phyloP scores from a whole-genome alignment of 2,329 filamentous ascomycete species.

The Tetracladium maxilliforme region DNA sequence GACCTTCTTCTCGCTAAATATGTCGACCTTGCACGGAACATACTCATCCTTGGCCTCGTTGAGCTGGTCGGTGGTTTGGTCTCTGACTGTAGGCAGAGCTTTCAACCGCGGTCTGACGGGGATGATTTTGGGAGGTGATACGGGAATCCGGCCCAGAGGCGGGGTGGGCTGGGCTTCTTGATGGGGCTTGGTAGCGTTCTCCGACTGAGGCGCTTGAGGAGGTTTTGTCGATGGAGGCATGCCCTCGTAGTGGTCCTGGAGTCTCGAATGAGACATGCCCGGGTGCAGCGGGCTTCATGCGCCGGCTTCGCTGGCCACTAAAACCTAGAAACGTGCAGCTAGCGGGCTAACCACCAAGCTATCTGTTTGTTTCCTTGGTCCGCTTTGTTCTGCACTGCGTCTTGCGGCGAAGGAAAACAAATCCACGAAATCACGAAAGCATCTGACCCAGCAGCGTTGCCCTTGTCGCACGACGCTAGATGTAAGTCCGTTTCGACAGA shows the following conservation, averaged over 20 bases:
- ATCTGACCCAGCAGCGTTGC: no score
- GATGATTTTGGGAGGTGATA: conserved; percentile 65
- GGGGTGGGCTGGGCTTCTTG: conserved; percentile 14
- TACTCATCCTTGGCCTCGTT: conserved; percentile 86
- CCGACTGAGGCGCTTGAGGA: conserved; percentile 26
- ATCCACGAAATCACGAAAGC: no score
- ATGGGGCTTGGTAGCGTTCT: conserved; percentile 12
- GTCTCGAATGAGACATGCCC: conserved; percentile 36
- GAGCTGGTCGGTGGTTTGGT: conserved; percentile 94
- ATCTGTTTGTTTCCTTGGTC: no score
- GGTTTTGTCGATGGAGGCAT: conserved; percentile 32
- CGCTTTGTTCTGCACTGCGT: no score
- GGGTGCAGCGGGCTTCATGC: conserved; percentile 18
- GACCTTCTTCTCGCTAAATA: conserved; percentile 90
- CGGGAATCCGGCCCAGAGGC: conserved; percentile 29
- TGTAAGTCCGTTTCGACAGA: no score
- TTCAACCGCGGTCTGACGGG: conserved; percentile 78
- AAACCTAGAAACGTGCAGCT: no score
- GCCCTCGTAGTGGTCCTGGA: conserved; percentile 25
- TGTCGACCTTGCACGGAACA: conserved; percentile 81
- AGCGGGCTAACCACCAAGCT: no score
- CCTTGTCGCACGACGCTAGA: no score
- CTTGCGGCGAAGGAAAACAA: no score
- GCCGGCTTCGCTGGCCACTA: conserved; percentile 19
- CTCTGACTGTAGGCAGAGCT: conserved; percentile 84